These are phyloP conservation scores for Lasiosphaeria miniovina DNA, from an alignment of 495 filamentous ascomycete species.

Conservation along the genomic window DNA sequence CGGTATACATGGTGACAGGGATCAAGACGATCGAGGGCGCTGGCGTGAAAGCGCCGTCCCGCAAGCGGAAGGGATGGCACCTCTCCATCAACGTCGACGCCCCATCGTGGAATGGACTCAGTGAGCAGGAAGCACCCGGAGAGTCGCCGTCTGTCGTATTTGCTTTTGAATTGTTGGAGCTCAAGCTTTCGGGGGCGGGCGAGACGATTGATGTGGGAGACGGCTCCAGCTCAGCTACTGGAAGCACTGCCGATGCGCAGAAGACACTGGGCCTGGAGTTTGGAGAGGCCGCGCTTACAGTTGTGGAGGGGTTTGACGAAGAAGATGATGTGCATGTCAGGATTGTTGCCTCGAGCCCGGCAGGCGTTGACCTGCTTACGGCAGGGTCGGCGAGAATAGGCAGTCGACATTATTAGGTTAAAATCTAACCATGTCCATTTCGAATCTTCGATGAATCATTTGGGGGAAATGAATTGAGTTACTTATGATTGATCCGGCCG, in stretches of 20 bases:
- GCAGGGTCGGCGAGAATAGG: slow-evolving; percentile 16
- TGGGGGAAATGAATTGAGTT: too few species aligned
- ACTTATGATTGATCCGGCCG: too few species aligned
- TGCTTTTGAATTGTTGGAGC: slow-evolving; percentile 10
- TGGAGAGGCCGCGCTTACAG: slow-evolving; percentile 8
- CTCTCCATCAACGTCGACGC: slow-evolving; percentile 7
- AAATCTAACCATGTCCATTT: too few species aligned
- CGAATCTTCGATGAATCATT: too few species aligned
- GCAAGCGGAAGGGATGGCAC: slow-evolving; percentile 10
- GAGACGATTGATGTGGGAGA: neutral
- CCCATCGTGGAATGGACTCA: too few species aligned
- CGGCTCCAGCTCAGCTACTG: neutral
- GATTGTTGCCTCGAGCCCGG: slow-evolving; percentile 8
- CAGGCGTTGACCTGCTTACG: slow-evolving; percentile 14
- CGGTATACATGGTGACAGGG: slow-evolving; percentile 18
- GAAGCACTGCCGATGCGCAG: neutral
- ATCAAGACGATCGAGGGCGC: slow-evolving; percentile 16
- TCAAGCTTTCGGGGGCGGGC: slow-evolving; percentile 2
- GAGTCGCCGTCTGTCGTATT: slow-evolving; percentile 5
- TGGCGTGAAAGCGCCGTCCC: slow-evolving; percentile 8
- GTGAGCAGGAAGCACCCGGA: too few species aligned
- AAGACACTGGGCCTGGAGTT: slow-evolving; percentile 3
- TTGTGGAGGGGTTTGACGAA: slow-evolving; percentile 13
- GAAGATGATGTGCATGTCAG: neutral
- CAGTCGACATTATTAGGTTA: neutral